Base-by-base conservation (phyloP, 768 basidiomycete genomes). In the Agaricus sinodeliciosus region DNA sequence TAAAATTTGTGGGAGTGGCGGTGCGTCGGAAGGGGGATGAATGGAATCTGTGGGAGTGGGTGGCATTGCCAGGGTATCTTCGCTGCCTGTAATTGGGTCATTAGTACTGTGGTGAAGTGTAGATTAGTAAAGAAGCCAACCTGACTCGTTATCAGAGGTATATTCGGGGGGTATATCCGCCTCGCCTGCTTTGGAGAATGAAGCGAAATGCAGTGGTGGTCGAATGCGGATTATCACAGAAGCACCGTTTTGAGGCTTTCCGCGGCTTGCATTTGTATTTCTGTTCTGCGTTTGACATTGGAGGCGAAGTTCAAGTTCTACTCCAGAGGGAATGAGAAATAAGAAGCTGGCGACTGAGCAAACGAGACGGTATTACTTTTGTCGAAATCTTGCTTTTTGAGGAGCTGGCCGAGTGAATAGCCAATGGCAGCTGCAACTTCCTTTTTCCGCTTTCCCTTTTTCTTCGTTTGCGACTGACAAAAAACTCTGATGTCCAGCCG, bases 391-490 rank as follows among this genome's bases (percentile, higher is more conserved):
- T 80, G 77, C 58, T 68, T 76, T 56, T 72, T 78, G 35, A 74
- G 48, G 37, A 84, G 62, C 36, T 85, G 85, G 4, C 71, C 73
- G 1, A 88, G 62, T 0, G 79, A 71, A 58, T 80, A 70, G 9
- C 45, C 40, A 8, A 67, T 66, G 0, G 76, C 71, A 0, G 68
- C 74, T 0, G 80, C 86, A 0, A 87, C 76, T 3, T 85, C 68
- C 36, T 67, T 74, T 1, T 75, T 73, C 60, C 74, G 81, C 59
- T 78, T 81, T 22, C 68, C 63, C 62, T 82, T 85, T 64, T 82
- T 79, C 71, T 85, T 89, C 62, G 76, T 81, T 41, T 72, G 71
- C 0, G 85, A 74, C 16, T 71, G 73, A 49, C 82, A 72, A 67
- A 79, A 85, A 0, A 89, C 65, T 25, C 75, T 70, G 36, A 88